Base-by-base conservation (phyloP, 1,284 basidiomycete species). In the Irpex sp. region DNA sequence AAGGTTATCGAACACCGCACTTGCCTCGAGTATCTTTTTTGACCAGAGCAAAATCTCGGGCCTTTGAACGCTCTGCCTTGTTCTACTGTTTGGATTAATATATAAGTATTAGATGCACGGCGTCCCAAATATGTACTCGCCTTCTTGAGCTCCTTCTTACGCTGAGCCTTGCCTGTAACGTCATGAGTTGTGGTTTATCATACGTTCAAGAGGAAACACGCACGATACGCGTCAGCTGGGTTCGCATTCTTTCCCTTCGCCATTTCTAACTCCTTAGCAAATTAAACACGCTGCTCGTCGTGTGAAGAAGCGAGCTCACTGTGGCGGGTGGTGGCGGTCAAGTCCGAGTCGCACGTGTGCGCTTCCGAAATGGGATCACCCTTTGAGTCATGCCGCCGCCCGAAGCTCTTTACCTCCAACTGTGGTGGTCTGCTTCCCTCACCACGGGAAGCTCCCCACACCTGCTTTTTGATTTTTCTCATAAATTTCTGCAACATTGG, bases 121-220 rank as follows among this genome's bases (percentile, higher is more conserved):
- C 19, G 21, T 46, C 1, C 54, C 56, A 54, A 15, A 6, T 49
- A 58, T 63, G 64, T 55, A 55, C 79, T 68, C 75, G 90, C 93
- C 88, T 95, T 95, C 79, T 94, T 95, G 39, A 95, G 78, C 74
- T 97, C 93, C 74, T 93, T 95, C 76, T 93, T 94, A 65, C 92
- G 83, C 71, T 90, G 88, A 5, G 90, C 87, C 78, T 97, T 97
- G 66, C 92, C 92, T 94, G 66, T 15, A 56, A n/a, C 60, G 60
- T 60, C 19, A 50, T 49, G 9, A 37, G 19, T 46, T 13, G 26
- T 35, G 35, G 1, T 7, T 26, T 33, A 8, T n/a, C 21, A 39
- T 46, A 9, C 3, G 47, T 35, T 31, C 5, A 50, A 13, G 21
- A 26, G 26, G 26, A 57, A 13, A 21, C 47, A 74, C 83, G 66